Evolutionary conservation across 495 filamentous ascomycete genomes (phyloP).

Genomic region (Corynascus novoguineensis): DNA sequence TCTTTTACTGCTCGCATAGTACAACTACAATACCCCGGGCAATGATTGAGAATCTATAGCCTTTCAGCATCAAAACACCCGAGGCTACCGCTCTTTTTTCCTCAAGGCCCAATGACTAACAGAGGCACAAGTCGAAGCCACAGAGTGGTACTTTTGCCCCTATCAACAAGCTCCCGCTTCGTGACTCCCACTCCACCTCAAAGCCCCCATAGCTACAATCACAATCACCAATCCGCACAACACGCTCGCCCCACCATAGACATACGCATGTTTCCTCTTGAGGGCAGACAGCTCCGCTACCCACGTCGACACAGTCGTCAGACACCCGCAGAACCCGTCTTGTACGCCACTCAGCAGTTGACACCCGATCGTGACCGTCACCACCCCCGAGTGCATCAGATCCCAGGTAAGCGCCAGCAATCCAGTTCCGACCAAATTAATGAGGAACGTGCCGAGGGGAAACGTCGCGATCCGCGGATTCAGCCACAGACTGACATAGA

Average conservation of each 20-base stretch:
- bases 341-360: constrained; percentile 77
- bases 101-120: no score
- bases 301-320: constrained; percentile 94
- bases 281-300: constrained; percentile 71
- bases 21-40: no score
- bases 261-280: constrained; percentile 60
- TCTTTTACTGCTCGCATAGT: no score
- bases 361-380: constrained; percentile 50
- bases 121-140: no score
- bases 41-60: no score
- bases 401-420: constrained; percentile 64
- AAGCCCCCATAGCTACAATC: constrained; percentile 72
- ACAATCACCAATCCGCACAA: constrained; percentile 56
- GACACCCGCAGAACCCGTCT: constrained; percentile 87
- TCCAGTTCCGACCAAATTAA: constrained; percentile 72
- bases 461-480: constrained; percentile 66
- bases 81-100: no score
- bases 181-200: constrained; percentile 71
- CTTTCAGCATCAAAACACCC: no score
- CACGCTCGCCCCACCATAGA: constrained; percentile 68
- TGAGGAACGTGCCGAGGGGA: constrained; percentile 82
- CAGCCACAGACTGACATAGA: constrained; percentile 60
- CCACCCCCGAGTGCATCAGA: constrained; percentile 54
- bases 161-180: constrained; percentile 6
- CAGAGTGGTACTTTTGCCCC: no score